phyloP scores from a whole-genome alignment of 768 basidiomycete genomes.

The Saitozyma sp. region DNA sequence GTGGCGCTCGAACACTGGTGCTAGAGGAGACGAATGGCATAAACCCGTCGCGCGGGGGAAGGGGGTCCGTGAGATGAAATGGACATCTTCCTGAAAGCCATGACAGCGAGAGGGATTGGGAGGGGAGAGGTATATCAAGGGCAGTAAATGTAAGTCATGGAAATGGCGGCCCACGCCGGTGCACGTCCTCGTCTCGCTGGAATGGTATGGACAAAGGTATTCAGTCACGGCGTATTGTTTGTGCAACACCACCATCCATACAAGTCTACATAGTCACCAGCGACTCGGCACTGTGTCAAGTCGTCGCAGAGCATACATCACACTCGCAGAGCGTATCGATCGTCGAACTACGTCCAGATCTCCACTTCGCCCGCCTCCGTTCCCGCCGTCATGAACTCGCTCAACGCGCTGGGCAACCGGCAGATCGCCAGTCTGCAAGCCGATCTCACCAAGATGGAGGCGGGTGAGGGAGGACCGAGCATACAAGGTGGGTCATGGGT shows the following conservation, averaged over 20 bases:
- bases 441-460: slow-evolving; percentile 78
- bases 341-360: too few relatives aligned
- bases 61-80: slow-evolving; percentile 42
- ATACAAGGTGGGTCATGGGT: slow-evolving; percentile 67
- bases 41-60: slow-evolving; percentile 44
- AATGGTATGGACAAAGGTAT: too few relatives aligned
- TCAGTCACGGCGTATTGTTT: too few relatives aligned
- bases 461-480: slow-evolving; percentile 76
- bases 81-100: slow-evolving; percentile 46
- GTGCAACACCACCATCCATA: too few relatives aligned
- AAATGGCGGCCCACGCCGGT: too few relatives aligned
- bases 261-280: too few relatives aligned
- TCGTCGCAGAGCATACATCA: too few relatives aligned
- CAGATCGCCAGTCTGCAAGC: slow-evolving; percentile 85
- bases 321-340: too few relatives aligned
- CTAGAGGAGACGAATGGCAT: slow-evolving; percentile 44
- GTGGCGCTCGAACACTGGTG: slow-evolving; percentile 48
- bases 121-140: not conserved
- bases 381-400: slow-evolving; percentile 82
- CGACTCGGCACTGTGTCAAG: too few relatives aligned
- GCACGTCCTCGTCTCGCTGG: too few relatives aligned
- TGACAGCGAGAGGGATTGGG: slow-evolving; percentile 29
- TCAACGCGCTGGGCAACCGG: slow-evolving; percentile 88
- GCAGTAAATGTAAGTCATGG: too few relatives aligned
- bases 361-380: too few relatives aligned